A percentile compares a stretch with the other conserved stretches of the same genome.
Evolutionary conservation across 805 yeast genomes (phyloP).

Genomic region (Candida boleticola): DNA sequence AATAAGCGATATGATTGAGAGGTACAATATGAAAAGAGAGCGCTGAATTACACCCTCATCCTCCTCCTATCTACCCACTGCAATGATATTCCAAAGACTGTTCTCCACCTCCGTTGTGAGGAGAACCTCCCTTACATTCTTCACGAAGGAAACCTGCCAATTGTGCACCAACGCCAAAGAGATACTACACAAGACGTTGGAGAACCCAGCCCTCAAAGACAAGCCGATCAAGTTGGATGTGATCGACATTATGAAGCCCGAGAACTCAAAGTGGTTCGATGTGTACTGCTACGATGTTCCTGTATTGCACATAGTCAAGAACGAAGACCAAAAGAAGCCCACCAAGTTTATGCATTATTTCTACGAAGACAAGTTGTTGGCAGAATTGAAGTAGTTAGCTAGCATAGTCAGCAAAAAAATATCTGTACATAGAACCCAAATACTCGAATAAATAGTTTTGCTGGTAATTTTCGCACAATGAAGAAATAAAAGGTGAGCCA

Average conservation of each 20-base stretch:
- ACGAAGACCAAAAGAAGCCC: slow-evolving; percentile 43
- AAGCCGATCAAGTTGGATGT: slow-evolving; percentile 32
- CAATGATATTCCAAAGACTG: slow-evolving; percentile 3
- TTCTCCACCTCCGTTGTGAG: background rate
- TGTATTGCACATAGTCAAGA: slow-evolving; percentile 60
- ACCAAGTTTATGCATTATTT: slow-evolving; percentile 69
- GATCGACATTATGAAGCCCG: slow-evolving; percentile 59
- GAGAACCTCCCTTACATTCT: slow-evolving; percentile 45
- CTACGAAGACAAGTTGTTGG: slow-evolving; percentile 50
- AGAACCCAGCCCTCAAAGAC: slow-evolving; percentile 22
- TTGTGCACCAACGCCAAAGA: slow-evolving; percentile 64
- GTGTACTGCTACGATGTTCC: slow-evolving; percentile 77
- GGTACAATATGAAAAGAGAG: too few relatives aligned
- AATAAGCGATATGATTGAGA: too few relatives aligned
- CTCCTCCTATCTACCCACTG: too few relatives aligned
- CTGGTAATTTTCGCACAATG: too few relatives aligned
- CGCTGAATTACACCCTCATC: too few relatives aligned
- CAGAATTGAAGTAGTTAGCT: slow-evolving; percentile 43
- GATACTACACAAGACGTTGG: slow-evolving; percentile 44
- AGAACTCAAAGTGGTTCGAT: slow-evolving; percentile 66
- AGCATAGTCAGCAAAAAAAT: too few relatives aligned
- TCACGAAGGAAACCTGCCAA: slow-evolving; percentile 68
- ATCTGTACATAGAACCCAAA: too few relatives aligned
- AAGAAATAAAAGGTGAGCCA: too few relatives aligned
- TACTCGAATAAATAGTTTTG: too few relatives aligned